Evolutionary conservation across 1,284 basidiomycete species (phyloP).

Genomic region (Amylostereum areolatum): DNA sequence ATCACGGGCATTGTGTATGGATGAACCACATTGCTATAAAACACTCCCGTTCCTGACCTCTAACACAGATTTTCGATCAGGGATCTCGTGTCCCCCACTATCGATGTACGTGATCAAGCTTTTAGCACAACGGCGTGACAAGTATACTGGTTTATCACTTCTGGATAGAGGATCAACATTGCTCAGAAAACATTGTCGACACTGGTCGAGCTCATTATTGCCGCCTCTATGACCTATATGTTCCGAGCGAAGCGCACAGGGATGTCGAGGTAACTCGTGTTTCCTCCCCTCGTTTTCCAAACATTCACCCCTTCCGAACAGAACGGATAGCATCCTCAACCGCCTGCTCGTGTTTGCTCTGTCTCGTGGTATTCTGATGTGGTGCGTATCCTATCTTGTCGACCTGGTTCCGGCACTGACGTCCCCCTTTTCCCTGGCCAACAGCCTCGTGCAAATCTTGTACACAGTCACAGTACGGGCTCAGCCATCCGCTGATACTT

Average conservation of each 20-base stretch:
- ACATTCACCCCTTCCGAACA: background rate
- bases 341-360: background rate
- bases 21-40: background rate
- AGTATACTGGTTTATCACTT: background rate
- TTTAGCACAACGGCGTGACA: background rate
- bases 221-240: background rate
- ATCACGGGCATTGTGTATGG: background rate
- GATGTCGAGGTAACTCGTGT: background rate
- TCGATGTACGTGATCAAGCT: background rate
- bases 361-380: slow-evolving; percentile 1
- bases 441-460: background rate
- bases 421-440: background rate
- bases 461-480: background rate
- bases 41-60: background rate
- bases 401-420: background rate
- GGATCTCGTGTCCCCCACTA: background rate
- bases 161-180: background rate
- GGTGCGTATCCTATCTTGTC: background rate
- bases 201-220: slow-evolving; percentile 1
- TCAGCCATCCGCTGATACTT: background rate
- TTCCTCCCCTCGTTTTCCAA: background rate
- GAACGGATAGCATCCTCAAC: slow-evolving; percentile 4
- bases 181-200: slow-evolving; percentile 1
- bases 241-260: background rate
- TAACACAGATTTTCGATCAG: background rate